Base-by-base conservation (phyloP, 352 stramenopile species). In the Globisporangium radiosum region DNA sequence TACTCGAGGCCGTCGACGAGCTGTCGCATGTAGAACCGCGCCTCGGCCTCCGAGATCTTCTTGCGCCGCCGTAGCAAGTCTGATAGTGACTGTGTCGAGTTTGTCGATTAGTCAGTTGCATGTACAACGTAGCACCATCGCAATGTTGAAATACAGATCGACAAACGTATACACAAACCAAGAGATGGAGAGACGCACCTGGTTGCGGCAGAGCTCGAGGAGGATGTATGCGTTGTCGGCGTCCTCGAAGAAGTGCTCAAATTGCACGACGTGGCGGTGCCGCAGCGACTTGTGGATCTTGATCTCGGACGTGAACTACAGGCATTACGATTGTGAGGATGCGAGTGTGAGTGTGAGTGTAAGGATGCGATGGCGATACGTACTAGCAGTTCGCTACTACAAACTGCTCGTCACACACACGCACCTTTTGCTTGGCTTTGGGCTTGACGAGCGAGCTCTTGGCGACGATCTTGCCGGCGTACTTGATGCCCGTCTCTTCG, bases 221-320 rank as follows among this genome's bases (percentile, higher is more conserved):
- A 99, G 72, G 45, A 99, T 98, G 72, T 99, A 99, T 56, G 92
- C 93, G 64, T 99, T 98, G 40, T 95, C 81, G 25, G 87, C 75
- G 72, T 99, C 97, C 67, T 99, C 97, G 72, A 99, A 99, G 70
- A 97, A 99, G 57, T 98, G 95, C 54, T 99, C 95, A 70, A 99
- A 99, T 65, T 97, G 87, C 33, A 98, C 97, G 59, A 99, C 77
- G 56, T 98, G 83, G 11, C 76, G 69, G 66, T 99, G 97, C 56
- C 96, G 88, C 54, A 99, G 83, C 25, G 84, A 89, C 56, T 97
- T 90, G 83, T 99, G 97, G 67, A 99, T 99, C 72, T 98, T 98
- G 73, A 99, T 99, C 70, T 99, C 97, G 15, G 92, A 97, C 44
- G 83, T 90, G 71, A 95, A 92, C 81, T 91, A 70, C 3, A 54